A percentile compares a stretch with the other conserved stretches of the same genome.
phyloP scores from a whole-genome alignment of 106 monocot genomes.

The Dioscorea zingiberensis region DNA sequence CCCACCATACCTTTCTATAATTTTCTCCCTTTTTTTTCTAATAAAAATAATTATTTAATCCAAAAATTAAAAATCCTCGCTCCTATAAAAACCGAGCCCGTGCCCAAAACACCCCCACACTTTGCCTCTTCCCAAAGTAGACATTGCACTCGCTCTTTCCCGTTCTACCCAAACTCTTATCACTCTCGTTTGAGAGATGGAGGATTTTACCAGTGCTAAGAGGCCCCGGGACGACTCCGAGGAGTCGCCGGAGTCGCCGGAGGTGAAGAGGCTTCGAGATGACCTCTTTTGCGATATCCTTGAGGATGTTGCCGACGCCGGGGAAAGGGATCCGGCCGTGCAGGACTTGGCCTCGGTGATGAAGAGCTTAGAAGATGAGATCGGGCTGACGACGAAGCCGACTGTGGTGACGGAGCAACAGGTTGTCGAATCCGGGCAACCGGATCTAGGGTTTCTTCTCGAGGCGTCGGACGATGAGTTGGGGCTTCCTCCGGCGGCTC shows the following conservation, averaged over 20 bases:
- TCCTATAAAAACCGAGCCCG: not conserved
- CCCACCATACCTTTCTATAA: not conserved
- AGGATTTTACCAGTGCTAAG: not conserved
- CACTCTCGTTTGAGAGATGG: not conserved
- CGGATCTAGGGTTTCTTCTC: conserved; percentile 65
- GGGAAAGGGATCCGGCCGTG: not conserved
- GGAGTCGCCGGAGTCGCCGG: conserved; percentile 5
- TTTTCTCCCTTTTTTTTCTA: not conserved
- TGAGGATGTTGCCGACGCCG: not conserved
- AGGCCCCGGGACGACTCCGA: not conserved
- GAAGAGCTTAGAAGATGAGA: conserved; percentile 15
- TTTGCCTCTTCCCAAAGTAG: not conserved
- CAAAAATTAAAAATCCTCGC: not conserved
- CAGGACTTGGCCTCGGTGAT: conserved; percentile 5
- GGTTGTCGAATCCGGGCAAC: not conserved
- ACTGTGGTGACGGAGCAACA: not conserved
- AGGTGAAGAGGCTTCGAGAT: conserved; percentile 4
- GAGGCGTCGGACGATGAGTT: conserved; percentile 94
- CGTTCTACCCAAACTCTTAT: not conserved
- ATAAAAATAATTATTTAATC: not conserved
- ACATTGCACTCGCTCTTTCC: not conserved
- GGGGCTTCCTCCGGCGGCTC: conserved; percentile 75
- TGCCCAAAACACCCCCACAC: conserved; percentile 3
- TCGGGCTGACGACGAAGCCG: not conserved
- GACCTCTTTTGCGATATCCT: conserved; percentile 4